phyloP scores from a whole-genome alignment of 2,329 filamentous ascomycete species.

The Verticillium isaacii region DNA sequence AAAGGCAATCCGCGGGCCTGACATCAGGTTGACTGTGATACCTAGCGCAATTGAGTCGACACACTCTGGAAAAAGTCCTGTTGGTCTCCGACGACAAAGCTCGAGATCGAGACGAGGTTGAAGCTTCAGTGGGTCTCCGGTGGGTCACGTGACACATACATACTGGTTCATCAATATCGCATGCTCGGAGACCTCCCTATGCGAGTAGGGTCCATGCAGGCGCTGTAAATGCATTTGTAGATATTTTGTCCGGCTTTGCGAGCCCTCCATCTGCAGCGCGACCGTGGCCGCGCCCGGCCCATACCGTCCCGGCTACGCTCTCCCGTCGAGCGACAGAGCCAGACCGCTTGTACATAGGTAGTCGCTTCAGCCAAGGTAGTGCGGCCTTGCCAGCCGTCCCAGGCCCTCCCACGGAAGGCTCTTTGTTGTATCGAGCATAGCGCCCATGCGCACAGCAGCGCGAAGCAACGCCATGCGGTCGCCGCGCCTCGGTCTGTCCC shows the following conservation, averaged over 20 bases:
- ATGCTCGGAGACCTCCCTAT: background rate
- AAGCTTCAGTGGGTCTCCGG: background rate
- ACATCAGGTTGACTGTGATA: conserved; percentile 20
- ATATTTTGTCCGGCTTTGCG: background rate
- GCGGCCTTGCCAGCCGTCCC: background rate
- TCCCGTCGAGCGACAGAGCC: background rate
- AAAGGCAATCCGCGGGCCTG: conserved; percentile 30
- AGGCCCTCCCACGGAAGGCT: no score
- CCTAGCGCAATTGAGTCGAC: background rate
- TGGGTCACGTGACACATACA: background rate
- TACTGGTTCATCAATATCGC: background rate
- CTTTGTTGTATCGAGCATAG: background rate
- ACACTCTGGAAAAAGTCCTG: background rate
- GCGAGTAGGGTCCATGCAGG: background rate
- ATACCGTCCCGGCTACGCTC: background rate
- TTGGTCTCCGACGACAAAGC: background rate
- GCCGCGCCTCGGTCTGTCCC: background rate
- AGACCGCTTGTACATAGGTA: background rate
- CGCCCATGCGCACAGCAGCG: background rate
- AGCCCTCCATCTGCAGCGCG: background rate
- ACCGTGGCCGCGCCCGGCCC: background rate
- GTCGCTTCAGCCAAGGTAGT: background rate
- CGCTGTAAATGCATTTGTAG: background rate
- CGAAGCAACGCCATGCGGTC: background rate
- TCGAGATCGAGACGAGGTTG: background rate